Evolutionary conservation across 228 moss, liverwort and hornwort genomes (phyloP).

Genomic region (Sphagnum magellanicum): DNA sequence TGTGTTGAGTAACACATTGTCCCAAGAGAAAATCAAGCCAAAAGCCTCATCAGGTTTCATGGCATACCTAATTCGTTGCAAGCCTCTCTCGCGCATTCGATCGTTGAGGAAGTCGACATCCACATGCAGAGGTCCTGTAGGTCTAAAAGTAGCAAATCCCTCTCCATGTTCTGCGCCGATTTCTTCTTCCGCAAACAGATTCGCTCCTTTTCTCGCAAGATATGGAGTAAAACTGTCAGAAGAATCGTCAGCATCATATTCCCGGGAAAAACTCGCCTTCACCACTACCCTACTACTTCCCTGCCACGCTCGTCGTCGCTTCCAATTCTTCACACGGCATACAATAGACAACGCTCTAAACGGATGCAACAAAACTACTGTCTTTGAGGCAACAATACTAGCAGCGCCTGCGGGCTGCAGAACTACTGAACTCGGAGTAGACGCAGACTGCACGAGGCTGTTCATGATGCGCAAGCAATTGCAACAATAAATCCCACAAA

Average conservation of each 20-base stretch:
- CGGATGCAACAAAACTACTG: too few species aligned
- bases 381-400: too few species aligned
- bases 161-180: slow-evolving; percentile 98
- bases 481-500: too few species aligned
- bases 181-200: slow-evolving; percentile 75
- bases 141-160: slow-evolving; percentile 87
- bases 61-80: slow-evolving; percentile 90
- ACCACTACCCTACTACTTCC: slow-evolving; percentile 14
- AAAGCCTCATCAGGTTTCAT: slow-evolving; percentile 99
- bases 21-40: slow-evolving; percentile 96
- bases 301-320: too few species aligned
- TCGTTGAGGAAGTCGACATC: slow-evolving; percentile 96
- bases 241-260: slow-evolving; percentile 25
- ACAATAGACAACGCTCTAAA: too few species aligned
- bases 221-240: slow-evolving; percentile 41
- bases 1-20: slow-evolving; percentile 91
- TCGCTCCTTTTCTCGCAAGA: slow-evolving; percentile 67
- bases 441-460: too few species aligned
- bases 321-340: too few species aligned
- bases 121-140: slow-evolving; percentile 81
- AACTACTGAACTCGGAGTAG: too few species aligned
- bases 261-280: slow-evolving; percentile 5
- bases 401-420: too few species aligned
- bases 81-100: slow-evolving; percentile 89
- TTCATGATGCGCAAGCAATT: too few species aligned